A percentile compares a stretch with the other conserved stretches of the same genome.
Evolutionary conservation across 495 filamentous ascomycete genomes (phyloP).

Genomic region (Staphylotrichum longicolle): DNA sequence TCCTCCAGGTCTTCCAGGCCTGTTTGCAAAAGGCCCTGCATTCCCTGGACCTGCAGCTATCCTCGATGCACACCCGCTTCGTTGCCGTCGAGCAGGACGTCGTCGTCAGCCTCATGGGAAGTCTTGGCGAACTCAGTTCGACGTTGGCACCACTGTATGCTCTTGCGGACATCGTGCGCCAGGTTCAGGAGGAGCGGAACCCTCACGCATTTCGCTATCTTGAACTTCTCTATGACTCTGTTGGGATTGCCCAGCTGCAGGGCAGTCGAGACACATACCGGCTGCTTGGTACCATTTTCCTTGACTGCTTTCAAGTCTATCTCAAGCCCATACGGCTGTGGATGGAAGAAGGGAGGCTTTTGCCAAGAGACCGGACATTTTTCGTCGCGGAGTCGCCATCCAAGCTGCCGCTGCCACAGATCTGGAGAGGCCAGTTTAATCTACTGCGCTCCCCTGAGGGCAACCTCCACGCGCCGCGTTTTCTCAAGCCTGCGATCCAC

Average conservation of each 20-base stretch:
- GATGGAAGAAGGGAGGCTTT: constrained; percentile 79
- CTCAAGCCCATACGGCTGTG: constrained; percentile 73
- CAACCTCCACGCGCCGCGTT: constrained; percentile 63
- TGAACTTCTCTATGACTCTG: constrained; percentile 68
- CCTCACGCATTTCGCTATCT: constrained; percentile 58
- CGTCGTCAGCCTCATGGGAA: constrained; percentile 56
- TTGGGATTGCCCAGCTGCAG: constrained; percentile 65
- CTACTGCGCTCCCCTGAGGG: constrained; percentile 56
- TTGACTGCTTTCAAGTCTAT: constrained; percentile 80
- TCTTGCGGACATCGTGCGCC: constrained; percentile 50
- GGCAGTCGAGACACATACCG: constrained; percentile 59
- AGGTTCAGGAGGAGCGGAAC: constrained; percentile 39
- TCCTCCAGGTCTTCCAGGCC: constrained; percentile 52
- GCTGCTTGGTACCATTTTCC: constrained; percentile 66
- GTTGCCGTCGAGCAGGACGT: constrained; percentile 44
- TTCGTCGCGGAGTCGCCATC: constrained; percentile 64
- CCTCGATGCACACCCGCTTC: constrained; percentile 45
- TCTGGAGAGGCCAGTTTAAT: constrained; percentile 76
- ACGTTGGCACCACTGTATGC: constrained; percentile 53
- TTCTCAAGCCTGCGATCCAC: constrained; percentile 63
- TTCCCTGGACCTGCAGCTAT: constrained; percentile 46
- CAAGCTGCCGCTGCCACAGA: constrained; percentile 57
- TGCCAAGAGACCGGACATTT: constrained; percentile 61
- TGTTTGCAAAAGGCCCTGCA: constrained; percentile 42
- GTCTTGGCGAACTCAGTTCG: constrained; percentile 60